phyloP scores from a whole-genome alignment of 2,329 filamentous ascomycete genomes.

The Parafenestella ontariensis region DNA sequence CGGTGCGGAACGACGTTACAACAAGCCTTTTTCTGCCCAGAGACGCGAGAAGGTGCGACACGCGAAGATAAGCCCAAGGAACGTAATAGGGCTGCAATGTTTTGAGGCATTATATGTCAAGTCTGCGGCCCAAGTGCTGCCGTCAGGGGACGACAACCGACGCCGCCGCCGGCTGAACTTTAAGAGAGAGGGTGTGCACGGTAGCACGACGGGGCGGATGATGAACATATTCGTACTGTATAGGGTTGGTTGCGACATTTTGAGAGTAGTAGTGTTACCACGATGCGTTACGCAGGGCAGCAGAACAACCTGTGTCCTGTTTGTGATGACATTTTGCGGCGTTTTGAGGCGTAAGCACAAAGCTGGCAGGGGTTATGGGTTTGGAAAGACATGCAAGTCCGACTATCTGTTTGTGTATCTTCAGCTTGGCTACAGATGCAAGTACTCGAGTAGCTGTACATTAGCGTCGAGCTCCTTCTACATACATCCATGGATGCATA shows the following conservation, averaged over 20 bases:
- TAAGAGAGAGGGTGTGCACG: neutral
- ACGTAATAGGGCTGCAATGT: slow-evolving; percentile 2
- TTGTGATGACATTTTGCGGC: slow-evolving; percentile 3
- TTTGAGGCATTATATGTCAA: slow-evolving; percentile 11
- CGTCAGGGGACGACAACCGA: no score
- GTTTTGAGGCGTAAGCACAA: slow-evolving; percentile 10
- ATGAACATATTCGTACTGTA: neutral
- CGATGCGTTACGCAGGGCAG: neutral
- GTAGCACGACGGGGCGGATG: no score
- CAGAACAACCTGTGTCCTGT: neutral
- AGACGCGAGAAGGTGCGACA: neutral
- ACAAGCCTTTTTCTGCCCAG: neutral
- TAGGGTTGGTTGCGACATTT: slow-evolving; percentile 1
- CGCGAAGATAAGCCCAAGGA: neutral
- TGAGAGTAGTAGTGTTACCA: neutral
- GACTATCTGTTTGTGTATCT: neutral
- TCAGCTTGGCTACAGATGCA: neutral
- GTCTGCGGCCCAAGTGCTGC: neutral
- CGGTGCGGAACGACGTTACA: neutral
- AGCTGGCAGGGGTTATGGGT: neutral
- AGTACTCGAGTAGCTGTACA: no score
- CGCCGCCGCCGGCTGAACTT: neutral
- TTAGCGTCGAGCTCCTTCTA: neutral
- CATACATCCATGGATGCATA: no score
- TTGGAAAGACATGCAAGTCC: neutral